phyloP scores from a whole-genome alignment of 345 rosid genomes.

The Rhizophora mangle region DNA sequence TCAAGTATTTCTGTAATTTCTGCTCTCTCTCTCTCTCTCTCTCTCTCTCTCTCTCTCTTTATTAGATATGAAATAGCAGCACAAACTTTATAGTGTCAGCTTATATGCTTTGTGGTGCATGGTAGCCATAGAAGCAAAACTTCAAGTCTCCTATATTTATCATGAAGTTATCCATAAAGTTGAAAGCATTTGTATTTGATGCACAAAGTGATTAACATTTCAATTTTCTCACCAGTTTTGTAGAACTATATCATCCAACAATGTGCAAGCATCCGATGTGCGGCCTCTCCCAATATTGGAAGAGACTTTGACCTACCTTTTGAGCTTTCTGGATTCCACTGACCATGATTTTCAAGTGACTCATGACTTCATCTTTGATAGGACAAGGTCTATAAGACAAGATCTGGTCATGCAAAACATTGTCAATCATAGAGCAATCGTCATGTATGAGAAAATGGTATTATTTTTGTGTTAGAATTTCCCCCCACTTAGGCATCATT shows the following conservation, averaged over 20 bases:
- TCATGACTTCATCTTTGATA: slow-evolving; percentile 91
- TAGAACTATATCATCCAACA: slow-evolving; percentile 69
- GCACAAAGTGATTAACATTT: slow-evolving; percentile 1
- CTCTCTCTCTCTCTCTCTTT: too few relatives aligned
- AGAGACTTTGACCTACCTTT: slow-evolving; percentile 65
- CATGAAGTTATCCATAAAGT: not conserved
- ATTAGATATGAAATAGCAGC: not conserved
- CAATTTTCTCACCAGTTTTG: slow-evolving; percentile 58
- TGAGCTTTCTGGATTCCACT: slow-evolving; percentile 52
- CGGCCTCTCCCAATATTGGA: slow-evolving; percentile 75
- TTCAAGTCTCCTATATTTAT: not conserved
- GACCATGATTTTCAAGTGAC: slow-evolving; percentile 70
- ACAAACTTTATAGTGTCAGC: slow-evolving; percentile 5
- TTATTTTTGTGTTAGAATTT: slow-evolving; percentile 12
- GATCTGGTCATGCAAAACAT: slow-evolving; percentile 89
- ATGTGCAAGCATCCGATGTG: slow-evolving; percentile 55
- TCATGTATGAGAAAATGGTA: slow-evolving; percentile 86
- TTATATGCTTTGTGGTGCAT: too few relatives aligned
- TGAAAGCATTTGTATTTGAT: not conserved
- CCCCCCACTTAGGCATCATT: not conserved
- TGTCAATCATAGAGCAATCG: slow-evolving; percentile 51
- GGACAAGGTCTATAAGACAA: slow-evolving; percentile 92
- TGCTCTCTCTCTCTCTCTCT: too few relatives aligned
- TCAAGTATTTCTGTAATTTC: too few relatives aligned
- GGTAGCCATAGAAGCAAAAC: too few relatives aligned